Evolutionary conservation across 2,329 filamentous ascomycete genomes (phyloP).

Genomic region (Colletotrichum liriopes): DNA sequence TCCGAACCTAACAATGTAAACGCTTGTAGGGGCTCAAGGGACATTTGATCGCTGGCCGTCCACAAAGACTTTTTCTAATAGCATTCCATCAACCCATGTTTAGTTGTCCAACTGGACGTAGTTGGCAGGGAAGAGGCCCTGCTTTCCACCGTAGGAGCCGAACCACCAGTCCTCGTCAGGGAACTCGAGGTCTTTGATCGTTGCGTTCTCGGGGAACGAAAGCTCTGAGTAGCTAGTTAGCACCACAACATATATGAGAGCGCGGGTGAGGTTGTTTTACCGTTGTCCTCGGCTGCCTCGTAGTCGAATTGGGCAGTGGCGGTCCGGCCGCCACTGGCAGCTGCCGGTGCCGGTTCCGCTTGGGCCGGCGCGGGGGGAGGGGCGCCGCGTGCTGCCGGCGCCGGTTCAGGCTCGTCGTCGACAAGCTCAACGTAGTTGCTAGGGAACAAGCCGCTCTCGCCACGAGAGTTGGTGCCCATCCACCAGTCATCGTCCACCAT

Average conservation of each 20-base stretch:
- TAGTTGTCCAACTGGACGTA: conserved; percentile 73
- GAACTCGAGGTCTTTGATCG: conserved; percentile 88
- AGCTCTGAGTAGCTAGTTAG: conserved; percentile 63
- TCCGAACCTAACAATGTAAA: conserved; percentile 17
- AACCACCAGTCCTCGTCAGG: conserved; percentile 99
- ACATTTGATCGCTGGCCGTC: conserved; percentile 34
- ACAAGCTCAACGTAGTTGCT: conserved; percentile 96
- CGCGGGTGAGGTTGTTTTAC: conserved; percentile 60
- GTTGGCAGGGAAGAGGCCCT: conserved; percentile 87
- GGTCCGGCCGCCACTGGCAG: conserved; percentile 66
- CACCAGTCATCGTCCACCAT: conserved; percentile 99
- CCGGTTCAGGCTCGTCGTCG: conserved; percentile 69
- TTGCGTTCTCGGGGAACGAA: conserved; percentile 92
- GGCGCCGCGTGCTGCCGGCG: conserved; percentile 55
- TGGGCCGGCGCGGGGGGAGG: conserved; percentile 50
- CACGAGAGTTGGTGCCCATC: conserved; percentile 90
- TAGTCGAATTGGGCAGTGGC: conserved; percentile 96
- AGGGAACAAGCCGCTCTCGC: conserved; percentile 92
- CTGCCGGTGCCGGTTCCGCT: conserved; percentile 56
- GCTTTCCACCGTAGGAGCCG: conserved; percentile 84
- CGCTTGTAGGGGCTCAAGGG: conserved; percentile 4
- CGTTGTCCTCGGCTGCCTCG: conserved; percentile 96
- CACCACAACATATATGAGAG: background rate
- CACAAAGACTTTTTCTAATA: conserved; percentile 39
- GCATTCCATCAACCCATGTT: conserved; percentile 17